Base-by-base conservation (phyloP, 1,284 basidiomycete genomes). In the Cutaneotrichosporon sp. region DNA sequence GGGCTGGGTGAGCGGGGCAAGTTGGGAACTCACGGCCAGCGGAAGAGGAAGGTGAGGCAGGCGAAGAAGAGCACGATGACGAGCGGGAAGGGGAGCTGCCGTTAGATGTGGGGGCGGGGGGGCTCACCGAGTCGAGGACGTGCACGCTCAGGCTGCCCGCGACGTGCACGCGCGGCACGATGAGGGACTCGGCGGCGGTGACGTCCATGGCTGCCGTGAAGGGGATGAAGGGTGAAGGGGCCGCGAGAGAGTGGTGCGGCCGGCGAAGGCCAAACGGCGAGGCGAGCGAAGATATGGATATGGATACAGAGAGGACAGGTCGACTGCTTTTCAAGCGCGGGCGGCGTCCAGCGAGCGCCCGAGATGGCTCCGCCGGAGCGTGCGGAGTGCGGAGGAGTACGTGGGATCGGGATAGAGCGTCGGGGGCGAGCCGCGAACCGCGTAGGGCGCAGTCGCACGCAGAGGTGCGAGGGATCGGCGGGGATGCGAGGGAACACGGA, bases 21-120 rank as follows among this genome's bases (percentile, higher is more conserved):
- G 18, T 29, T 5, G 24, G 13, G 2, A 14, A 60, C 59, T 60
- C 50, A 60, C 60, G 57, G 50, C 38, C 43, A 59, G 34, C 52
- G 58, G 58, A 63, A 49, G 22, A 54, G 27, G 20, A 53, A 51
- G 10, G 50, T 38, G 16, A 59, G 34, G 13, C 58, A 47, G 3
- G 55, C 54, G 16, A 58, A 36, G 54, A 63, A 54, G 50, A 63
- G 25, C n/a, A 63, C 24, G 50, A 54, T 13, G 6, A 63, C 14
- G n/a, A 57, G 14, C 7, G 54, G 51, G 24, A 63, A 25, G 1
- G 58, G 62, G 7, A 63, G 33, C 62, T 62, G 52, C 46, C 8
- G 33, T 49, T 22, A 33, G 45, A 0, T 1, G 18, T 16, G 2
- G 38, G 45, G 6, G 45, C 14, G 11, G 14, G 14, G 3, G 20